Percentiles rank a stretch among this genome's conserved stretches.
phyloP scores from a whole-genome alignment of 2,329 filamentous ascomycete genomes.

The Colletotrichum endophyticum region DNA sequence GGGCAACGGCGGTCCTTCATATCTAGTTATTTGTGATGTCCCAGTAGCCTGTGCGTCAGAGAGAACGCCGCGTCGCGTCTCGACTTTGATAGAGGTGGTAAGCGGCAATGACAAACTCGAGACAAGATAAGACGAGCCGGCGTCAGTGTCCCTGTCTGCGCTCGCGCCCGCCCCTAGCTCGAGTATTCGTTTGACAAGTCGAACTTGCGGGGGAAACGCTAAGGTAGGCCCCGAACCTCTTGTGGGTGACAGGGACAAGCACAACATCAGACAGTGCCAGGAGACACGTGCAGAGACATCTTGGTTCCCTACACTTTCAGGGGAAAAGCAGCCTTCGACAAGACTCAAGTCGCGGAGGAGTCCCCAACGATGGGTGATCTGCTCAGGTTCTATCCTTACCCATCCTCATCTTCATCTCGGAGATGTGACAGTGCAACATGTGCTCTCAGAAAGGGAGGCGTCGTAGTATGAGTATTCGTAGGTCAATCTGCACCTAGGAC shows the following conservation, averaged over 20 bases:
- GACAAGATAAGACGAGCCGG: background rate
- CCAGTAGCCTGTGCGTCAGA: background rate
- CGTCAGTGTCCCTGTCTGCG: background rate
- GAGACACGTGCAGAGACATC: constrained; percentile 3
- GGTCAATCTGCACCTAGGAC: background rate
- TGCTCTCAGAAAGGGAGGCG: background rate
- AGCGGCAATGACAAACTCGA: background rate
- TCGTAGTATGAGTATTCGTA: background rate
- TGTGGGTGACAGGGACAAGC: constrained; percentile 17
- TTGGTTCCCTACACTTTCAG: background rate
- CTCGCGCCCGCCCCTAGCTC: constrained; percentile 3
- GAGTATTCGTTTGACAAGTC: constrained; percentile 16
- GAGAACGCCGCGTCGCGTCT: background rate
- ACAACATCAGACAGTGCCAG: constrained; percentile 13
- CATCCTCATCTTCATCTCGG: background rate
- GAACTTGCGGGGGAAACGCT: constrained; percentile 22
- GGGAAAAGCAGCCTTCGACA: background rate
- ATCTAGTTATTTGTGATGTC: background rate
- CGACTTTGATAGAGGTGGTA: background rate
- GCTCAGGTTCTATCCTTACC: background rate
- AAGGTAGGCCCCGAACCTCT: background rate
- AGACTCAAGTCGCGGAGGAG: background rate
- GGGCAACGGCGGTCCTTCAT: background rate
- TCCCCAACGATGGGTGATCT: background rate
- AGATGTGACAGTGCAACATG: background rate